phyloP scores from a whole-genome alignment of 2,329 filamentous ascomycete genomes.

The Coniochaeta prunicola region DNA sequence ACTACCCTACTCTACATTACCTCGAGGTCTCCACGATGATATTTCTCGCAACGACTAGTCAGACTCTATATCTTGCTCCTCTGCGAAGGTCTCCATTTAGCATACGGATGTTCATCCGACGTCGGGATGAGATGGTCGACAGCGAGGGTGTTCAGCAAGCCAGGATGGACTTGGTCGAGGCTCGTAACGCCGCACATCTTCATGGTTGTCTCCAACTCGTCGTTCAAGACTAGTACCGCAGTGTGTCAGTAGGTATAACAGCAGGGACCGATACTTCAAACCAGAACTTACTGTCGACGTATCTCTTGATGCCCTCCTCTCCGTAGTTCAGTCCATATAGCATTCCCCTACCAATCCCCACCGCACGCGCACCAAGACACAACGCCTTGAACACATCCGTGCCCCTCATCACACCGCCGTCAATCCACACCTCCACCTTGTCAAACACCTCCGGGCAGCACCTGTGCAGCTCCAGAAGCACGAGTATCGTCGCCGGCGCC shows the following conservation, averaged over 20 bases:
- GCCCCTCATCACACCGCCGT: conserved; percentile 58
- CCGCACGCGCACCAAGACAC: conserved; percentile 56
- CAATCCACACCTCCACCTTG: conserved; percentile 53
- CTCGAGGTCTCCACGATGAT: no score
- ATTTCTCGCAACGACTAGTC: no score
- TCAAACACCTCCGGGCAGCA: conserved; percentile 54
- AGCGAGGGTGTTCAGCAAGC: conserved; percentile 48
- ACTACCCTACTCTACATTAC: no score
- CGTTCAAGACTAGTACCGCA: conserved; percentile 34
- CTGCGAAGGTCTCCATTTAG: conserved; percentile 25
- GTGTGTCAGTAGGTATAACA: not conserved
- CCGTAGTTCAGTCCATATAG: conserved; percentile 56
- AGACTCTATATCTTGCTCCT: conserved; percentile 21
- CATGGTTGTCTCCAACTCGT: conserved; percentile 62
- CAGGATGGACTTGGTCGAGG: conserved; percentile 52
- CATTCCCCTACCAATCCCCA: conserved; percentile 55
- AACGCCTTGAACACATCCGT: conserved; percentile 62
- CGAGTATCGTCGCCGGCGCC: conserved; percentile 46
- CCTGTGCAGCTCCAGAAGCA: conserved; percentile 55
- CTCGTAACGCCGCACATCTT: conserved; percentile 56
- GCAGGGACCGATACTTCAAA: not conserved
- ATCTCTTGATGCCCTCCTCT: conserved; percentile 45
- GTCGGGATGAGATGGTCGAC: conserved; percentile 38
- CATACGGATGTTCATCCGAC: conserved; percentile 36
- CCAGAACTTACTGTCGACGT: conserved; percentile 39